Base-by-base conservation (phyloP, 768 basidiomycete species). In the Suillus cothurnatus region DNA sequence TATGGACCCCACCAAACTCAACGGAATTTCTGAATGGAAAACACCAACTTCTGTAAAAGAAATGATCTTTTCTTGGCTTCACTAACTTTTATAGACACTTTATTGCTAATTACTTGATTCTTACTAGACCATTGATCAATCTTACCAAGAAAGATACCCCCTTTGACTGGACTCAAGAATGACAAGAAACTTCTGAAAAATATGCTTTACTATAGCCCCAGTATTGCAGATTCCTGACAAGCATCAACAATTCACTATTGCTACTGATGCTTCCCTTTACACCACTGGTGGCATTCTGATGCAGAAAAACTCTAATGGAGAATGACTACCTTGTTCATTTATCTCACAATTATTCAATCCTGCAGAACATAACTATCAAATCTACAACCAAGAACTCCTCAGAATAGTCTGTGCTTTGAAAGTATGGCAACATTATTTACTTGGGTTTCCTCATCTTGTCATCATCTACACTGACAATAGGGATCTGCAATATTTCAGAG, bases 341-440 rank as follows among this genome's bases (percentile, higher is more conserved):
- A 2, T 45, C 0, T 45, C 43, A 0, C 43, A 45, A 45, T 45
- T 9, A 2, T 45, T 45, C 4, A 45, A 69, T 2, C 28, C 70
- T 0, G 70, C 80, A 0, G 79, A 88, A 68, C 34, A 70, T 2
- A 86, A 86, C 69, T 86, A 87, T 65, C 73, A 82, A 17, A 79
- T 83, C 23, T 77, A 85, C 64, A 79, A 88, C 65, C 0, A 28
- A 0, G 53, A 70, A 70, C 61, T 70, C 2, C 39, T 67, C 0
- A 8, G 47, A 0, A 26, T 70, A 3, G 58, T 70, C 2, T 0
- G 2, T 0, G 60, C 58, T 4, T 28, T 70, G 0, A 59, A 66
- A 19, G 5, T 28, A 0, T 70, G 64, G 77, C 57, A 72, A 38
- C 68, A 77, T 31, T 81, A 77, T 67, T 71, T 81, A 6, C 67